These are phyloP conservation scores for Crassisporium funariophilum DNA, from an alignment of 768 basidiomycete species.

Conservation along the genomic window DNA sequence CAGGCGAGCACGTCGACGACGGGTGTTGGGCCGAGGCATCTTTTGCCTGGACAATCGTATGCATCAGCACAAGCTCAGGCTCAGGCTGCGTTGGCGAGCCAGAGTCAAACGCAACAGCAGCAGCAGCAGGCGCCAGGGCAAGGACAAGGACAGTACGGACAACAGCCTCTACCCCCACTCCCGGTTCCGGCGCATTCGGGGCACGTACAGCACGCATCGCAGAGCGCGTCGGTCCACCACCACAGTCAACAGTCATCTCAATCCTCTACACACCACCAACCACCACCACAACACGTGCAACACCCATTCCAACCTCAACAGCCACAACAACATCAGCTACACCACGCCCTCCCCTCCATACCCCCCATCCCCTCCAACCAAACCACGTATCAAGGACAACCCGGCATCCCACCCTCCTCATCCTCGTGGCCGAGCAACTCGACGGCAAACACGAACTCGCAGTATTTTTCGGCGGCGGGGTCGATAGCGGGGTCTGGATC, in stretches of 20 bases:
- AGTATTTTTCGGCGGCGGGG: conserved; percentile 12
- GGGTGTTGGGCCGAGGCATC: neutral
- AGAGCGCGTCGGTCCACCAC: neutral
- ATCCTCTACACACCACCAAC: neutral
- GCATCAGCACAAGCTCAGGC: conserved; percentile 7
- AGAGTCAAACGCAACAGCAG: neutral
- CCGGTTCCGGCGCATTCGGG: too few species aligned
- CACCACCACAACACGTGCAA: conserved; percentile 1
- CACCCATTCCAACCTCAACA: neutral
- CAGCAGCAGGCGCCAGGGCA: neutral
- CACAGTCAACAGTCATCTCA: neutral
- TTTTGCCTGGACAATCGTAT: neutral
- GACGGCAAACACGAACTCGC: neutral
- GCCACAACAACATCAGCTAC: conserved; percentile 1
- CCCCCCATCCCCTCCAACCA: too few species aligned
- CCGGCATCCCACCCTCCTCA: too few species aligned
- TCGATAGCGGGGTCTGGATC: conserved; percentile 19
- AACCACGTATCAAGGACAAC: too few species aligned
- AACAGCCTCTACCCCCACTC: too few species aligned
- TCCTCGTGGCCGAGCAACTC: too few species aligned
- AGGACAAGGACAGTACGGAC: too few species aligned
- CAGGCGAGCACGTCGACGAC: neutral
- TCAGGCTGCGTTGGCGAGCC: neutral
- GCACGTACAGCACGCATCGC: neutral
- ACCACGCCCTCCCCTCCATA: too few species aligned